Evolutionary conservation across 2,329 filamentous ascomycete genomes (phyloP).

Genomic region (Exophiala spinifera): DNA sequence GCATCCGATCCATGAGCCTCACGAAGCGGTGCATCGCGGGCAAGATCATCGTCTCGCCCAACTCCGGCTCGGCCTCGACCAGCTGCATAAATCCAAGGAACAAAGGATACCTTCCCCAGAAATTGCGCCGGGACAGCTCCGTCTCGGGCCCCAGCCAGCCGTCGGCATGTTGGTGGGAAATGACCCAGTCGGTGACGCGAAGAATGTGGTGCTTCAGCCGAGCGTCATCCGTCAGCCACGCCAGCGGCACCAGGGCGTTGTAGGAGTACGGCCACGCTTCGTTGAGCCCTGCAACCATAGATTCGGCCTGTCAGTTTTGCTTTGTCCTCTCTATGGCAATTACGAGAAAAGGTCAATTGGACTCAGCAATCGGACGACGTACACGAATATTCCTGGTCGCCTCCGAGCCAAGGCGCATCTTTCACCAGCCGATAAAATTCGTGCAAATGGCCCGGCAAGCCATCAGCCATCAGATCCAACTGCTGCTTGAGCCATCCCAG

Average conservation of each 20-base stretch:
- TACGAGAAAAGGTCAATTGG: too few relatives aligned
- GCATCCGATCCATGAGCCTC: constrained; percentile 53
- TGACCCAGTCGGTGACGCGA: constrained; percentile 45
- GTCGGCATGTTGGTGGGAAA: constrained; percentile 50
- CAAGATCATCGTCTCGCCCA: constrained; percentile 44
- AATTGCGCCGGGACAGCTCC: constrained; percentile 41
- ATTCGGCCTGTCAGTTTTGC: neutral
- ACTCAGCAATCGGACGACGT: neutral
- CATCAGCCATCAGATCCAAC: constrained; percentile 48
- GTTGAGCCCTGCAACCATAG: constrained; percentile 38
- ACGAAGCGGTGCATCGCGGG: constrained; percentile 52
- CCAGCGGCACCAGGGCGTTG: constrained; percentile 56
- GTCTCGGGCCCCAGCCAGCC: constrained; percentile 59
- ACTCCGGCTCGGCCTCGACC: constrained; percentile 52
- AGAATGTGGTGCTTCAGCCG: constrained; percentile 52
- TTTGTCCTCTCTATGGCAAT: neutral
- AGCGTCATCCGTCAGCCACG: constrained; percentile 49
- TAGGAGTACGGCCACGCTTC: constrained; percentile 60
- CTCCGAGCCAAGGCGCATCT: constrained; percentile 52
- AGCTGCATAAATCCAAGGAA: constrained; percentile 49
- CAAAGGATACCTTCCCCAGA: constrained; percentile 55
- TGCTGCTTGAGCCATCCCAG: constrained; percentile 53
- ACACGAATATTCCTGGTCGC: constrained; percentile 50
- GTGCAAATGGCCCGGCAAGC: constrained; percentile 53
- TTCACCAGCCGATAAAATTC: constrained; percentile 57